Percentiles rank a stretch among this genome's conserved stretches.
These are phyloP conservation scores for Cryptosporidium sp. DNA, from an alignment of 169 alveolate species.

Conservation along the genomic window DNA sequence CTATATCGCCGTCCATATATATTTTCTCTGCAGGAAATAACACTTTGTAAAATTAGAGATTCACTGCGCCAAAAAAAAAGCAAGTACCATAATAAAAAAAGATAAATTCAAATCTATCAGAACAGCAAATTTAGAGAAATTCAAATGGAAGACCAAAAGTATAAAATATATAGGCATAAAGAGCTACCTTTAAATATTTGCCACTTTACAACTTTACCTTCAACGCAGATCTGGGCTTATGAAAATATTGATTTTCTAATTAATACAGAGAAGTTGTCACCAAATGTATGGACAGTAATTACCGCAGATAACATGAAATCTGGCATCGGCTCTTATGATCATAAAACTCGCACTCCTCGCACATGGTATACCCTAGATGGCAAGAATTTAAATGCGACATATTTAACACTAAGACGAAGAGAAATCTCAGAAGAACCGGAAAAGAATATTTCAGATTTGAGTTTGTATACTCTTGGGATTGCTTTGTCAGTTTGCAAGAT, in stretches of 20 bases:
- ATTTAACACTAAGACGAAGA: constrained; percentile 27
- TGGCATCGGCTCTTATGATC: constrained; percentile 55
- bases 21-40: not conserved
- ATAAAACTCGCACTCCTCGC: constrained; percentile 1
- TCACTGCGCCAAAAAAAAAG: constrained; percentile 11
- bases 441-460: not conserved
- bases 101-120: not conserved
- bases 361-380: constrained; percentile 39
- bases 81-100: not conserved
- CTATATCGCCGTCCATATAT: not conserved
- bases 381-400: constrained; percentile 35
- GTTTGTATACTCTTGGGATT: constrained; percentile 27
- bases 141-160: not conserved
- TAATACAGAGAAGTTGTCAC: constrained; percentile 23
- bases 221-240: constrained; percentile 72
- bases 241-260: constrained; percentile 34
- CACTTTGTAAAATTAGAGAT: not conserved
- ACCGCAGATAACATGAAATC: constrained; percentile 65
- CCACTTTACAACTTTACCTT: constrained; percentile 21
- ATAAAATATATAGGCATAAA: constrained; percentile 26
- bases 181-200: constrained; percentile 34
- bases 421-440: not conserved
- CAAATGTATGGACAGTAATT: constrained; percentile 33
- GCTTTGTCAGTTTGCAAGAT: constrained; percentile 38
- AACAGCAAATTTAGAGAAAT: not conserved